These are phyloP conservation scores for Rhizopus sp. DNA, from an alignment of 371 early-diverging fungal genomes.

Conservation along the genomic window DNA sequence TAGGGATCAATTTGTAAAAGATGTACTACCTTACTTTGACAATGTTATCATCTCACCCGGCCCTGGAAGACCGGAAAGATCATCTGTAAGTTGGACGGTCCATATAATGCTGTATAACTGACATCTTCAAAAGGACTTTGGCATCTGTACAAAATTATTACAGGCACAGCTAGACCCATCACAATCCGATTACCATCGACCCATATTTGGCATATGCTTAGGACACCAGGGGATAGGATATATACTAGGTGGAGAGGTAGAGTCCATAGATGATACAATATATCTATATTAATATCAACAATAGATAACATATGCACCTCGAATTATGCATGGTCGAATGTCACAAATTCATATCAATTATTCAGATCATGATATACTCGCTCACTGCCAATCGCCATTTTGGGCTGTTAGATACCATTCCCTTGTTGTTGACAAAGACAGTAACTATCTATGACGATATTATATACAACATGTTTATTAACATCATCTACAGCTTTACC, in stretches of 20 bases:
- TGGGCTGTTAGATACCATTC: constrained; percentile 92
- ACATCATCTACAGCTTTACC: constrained; percentile 53
- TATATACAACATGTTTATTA: constrained; percentile 17
- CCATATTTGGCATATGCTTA: constrained; percentile 97
- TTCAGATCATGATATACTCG: constrained; percentile 52
- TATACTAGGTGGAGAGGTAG: constrained; percentile 79
- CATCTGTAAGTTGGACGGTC: constrained; percentile 29
- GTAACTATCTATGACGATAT: constrained; percentile 21
- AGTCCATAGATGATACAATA: neutral
- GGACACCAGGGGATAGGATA: constrained; percentile 95
- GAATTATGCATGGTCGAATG: constrained; percentile 87
- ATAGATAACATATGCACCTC: constrained; percentile 64
- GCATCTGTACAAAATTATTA: constrained; percentile 73
- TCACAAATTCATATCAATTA: constrained; percentile 56
- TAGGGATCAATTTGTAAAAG: constrained; percentile 57
- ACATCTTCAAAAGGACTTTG: constrained; percentile 75
- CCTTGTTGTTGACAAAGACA: constrained; percentile 65
- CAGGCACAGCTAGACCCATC: constrained; percentile 44
- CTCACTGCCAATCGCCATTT: constrained; percentile 64
- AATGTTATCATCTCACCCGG: constrained; percentile 93
- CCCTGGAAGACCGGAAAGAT: constrained; percentile 79
- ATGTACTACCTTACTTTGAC: constrained; percentile 83
- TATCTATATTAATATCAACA: neutral
- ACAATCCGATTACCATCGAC: constrained; percentile 45
- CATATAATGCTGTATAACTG: neutral